Percentiles rank a stretch among this genome's conserved stretches.
Evolutionary conservation across 2,329 filamentous ascomycete species (phyloP).

Genomic region (Neofusicoccum parvum): DNA sequence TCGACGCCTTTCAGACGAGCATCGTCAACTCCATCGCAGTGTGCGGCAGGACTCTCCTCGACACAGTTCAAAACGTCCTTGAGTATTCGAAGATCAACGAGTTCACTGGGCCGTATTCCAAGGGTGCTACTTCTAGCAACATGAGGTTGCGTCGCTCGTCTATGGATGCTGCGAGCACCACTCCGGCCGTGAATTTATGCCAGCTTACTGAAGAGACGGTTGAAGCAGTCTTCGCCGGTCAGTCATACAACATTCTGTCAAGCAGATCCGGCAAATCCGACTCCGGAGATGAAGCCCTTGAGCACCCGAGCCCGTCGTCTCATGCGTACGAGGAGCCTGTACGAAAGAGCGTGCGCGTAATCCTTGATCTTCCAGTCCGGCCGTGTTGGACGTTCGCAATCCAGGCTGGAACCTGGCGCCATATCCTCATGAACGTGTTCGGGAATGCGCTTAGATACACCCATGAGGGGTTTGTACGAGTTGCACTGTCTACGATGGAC

Average conservation of each 20-base stretch:
- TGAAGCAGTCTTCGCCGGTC: conserved; percentile 31
- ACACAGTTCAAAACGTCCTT: conserved; percentile 37
- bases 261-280: too few relatives aligned
- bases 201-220: conserved; percentile 40
- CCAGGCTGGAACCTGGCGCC: conserved; percentile 53
- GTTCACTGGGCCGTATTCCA: conserved; percentile 23
- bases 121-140: conserved; percentile 16
- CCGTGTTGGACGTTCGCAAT: conserved; percentile 55
- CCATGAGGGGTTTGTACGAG: background rate
- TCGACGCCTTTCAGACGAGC: background rate
- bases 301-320: background rate
- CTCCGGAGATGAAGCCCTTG: background rate
- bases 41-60: conserved; percentile 45
- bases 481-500: background rate
- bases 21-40: conserved; percentile 32
- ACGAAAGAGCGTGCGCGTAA: conserved; percentile 34
- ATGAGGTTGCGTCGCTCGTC: background rate
- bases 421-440: conserved; percentile 65
- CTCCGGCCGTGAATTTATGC: conserved; percentile 32
- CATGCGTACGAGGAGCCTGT: background rate
- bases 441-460: conserved; percentile 67
- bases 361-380: conserved; percentile 54
- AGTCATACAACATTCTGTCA: background rate
- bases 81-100: conserved; percentile 42
- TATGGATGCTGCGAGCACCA: background rate